These are phyloP conservation scores for Coemansia sp. DNA, from an alignment of 192 early-diverging fungal species.

Conservation along the genomic window DNA sequence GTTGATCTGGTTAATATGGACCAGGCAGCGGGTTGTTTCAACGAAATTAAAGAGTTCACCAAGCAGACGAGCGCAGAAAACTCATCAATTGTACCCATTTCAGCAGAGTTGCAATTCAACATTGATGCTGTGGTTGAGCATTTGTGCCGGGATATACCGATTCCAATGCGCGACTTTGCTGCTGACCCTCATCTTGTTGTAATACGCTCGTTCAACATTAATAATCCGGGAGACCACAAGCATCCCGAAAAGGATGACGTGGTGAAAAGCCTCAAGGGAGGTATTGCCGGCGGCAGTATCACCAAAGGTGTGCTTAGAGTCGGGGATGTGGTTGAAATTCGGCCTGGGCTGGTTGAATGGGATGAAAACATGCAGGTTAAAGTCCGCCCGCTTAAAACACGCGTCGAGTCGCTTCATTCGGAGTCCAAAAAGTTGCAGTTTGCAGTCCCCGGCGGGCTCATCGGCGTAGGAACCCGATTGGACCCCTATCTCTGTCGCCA, in stretches of 20 bases:
- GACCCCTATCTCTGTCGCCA: constrained; percentile 94
- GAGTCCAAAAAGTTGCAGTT: constrained; percentile 90
- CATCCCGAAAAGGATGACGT: not conserved
- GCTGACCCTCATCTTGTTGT: constrained; percentile 90
- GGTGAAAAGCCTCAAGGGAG: not conserved
- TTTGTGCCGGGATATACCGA: constrained; percentile 64
- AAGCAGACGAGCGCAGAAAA: not conserved
- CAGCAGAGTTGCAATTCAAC: not conserved
- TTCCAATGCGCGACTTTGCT: constrained; percentile 89
- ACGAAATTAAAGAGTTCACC: not conserved
- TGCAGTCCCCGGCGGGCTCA: constrained; percentile 97
- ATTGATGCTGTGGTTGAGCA: not conserved
- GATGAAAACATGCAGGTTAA: not conserved
- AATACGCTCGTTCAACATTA: constrained; percentile 97
- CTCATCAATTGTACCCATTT: not conserved
- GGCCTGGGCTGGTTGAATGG: not conserved
- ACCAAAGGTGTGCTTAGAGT: not conserved
- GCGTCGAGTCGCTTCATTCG: constrained; percentile 44
- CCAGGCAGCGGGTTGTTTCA: constrained; percentile 76
- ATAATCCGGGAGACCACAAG: constrained; percentile 76
- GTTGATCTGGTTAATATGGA: constrained; percentile 91
- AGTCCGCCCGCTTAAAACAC: not conserved
- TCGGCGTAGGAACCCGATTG: constrained; percentile 93
- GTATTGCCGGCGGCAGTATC: not conserved
- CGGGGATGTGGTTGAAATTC: not conserved